Conservation (phyloP, 805 yeast species). For the Metschnikowia chrysomelidarum region DNA sequence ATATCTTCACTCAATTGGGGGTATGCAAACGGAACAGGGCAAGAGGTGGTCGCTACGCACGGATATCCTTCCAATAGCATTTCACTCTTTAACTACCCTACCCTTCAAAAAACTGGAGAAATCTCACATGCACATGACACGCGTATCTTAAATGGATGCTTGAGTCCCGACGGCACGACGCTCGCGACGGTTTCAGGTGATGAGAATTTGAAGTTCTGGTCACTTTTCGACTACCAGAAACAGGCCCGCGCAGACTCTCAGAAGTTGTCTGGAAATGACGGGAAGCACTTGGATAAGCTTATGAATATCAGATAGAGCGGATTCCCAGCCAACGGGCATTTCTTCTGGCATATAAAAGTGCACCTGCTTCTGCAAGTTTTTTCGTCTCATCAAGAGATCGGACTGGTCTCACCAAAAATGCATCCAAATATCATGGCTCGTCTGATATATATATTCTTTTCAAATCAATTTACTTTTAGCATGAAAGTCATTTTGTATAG, state of each 20-base stretch:
- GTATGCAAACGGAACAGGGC: conserved; percentile 62
- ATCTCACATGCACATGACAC: conserved; percentile 86
- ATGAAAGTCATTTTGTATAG: no score
- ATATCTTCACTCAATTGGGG: conserved; percentile 96
- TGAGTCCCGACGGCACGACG: conserved; percentile 88
- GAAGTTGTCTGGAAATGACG: conserved; percentile 20
- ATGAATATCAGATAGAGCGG: conserved; percentile 29
- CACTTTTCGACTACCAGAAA: conserved; percentile 64
- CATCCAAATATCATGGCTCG: no score
- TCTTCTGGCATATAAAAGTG: no score
- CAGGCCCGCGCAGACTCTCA: conserved; percentile 21
- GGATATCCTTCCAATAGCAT: conserved; percentile 89
- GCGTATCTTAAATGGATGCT: conserved; percentile 74
- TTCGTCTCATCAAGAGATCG: no score
- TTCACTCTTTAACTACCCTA: conserved; percentile 80
- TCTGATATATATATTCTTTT: no score
- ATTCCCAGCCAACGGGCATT: no score
- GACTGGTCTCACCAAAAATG: no score
- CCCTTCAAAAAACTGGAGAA: conserved; percentile 83
- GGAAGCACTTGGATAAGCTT: conserved; percentile 24
- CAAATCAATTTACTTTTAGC: no score
- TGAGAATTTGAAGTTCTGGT: conserved; percentile 94
- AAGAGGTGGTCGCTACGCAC: conserved; percentile 89
- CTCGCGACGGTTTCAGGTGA: conserved; percentile 95
- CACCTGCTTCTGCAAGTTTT: no score